Evolutionary conservation across 2,329 filamentous ascomycete genomes (phyloP), one percentile per base, ranked within the genome.

Genomic region (Fonsecaea multimorphosa): DNA sequence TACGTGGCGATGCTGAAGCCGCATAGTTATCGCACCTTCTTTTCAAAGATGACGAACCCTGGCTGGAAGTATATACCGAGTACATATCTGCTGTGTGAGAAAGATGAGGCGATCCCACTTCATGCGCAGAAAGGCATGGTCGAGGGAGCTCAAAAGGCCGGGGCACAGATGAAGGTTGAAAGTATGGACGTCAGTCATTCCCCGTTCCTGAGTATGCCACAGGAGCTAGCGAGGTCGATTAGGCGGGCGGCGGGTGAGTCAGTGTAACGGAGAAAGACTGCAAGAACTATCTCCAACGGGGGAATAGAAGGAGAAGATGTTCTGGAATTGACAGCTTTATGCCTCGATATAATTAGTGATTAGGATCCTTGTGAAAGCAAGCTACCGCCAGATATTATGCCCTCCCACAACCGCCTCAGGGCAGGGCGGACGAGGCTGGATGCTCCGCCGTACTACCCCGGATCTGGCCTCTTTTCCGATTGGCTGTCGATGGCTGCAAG

Each of bases 51-150:
- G 12, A 76, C 72, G 0, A 76, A 77, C 38, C 75, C 75, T 16
- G 78, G 76, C 0, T 82, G 76, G 73, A 78, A 74, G 60, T 68
- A 77, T 51, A 75, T 82, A 27, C 76, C 78, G 1, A 75, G 71
- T 31, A 79, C 78, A 12, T 81, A 80, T 67, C 67, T 82, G 11
- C 58, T 79, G n/a, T 81, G 79, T 65, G 73, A 76, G 63, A 65
- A 73, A 16, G 80, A 82, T 60, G 71, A 72, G 29, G 78, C 78
- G 3, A 76, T 80, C 53, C 76, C 74, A 22, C 22, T 76, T 19
- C 56, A 55, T 4, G 72, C 65, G 12, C 79, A 82, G 70, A 73
- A 78, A 67, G 72, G 69, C 12, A 78, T 81, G 76, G 73, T 77
- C 12, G 72, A 70, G 6, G 72, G 63, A 16, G 72, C 75, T 31